Evolutionary conservation across 257 asterid genomes (phyloP).

Genomic region (Phtheirospermum japonicum): DNA sequence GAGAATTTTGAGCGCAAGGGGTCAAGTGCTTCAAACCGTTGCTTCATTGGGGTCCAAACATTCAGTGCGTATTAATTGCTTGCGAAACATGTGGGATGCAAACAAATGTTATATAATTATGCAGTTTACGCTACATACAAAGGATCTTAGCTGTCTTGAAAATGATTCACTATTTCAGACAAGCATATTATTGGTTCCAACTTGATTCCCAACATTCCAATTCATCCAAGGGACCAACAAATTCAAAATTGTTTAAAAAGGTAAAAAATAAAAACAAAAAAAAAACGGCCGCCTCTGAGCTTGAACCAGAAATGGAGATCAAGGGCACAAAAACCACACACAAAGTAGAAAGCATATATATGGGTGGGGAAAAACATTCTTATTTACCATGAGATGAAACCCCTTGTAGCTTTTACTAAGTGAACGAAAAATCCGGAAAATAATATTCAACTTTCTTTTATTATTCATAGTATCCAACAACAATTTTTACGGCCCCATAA

Average conservation of each 20-base stretch:
- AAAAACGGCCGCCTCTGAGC: background rate
- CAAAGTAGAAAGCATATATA: background rate
- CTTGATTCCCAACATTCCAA: background rate
- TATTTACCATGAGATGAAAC: conserved; percentile 18
- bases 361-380: conserved; percentile 16
- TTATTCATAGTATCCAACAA: conserved; percentile 26
- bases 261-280: background rate
- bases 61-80: too few relatives aligned
- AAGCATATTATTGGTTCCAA: background rate
- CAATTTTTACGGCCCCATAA: conserved; percentile 44
- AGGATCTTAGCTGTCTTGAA: background rate
- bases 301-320: background rate
- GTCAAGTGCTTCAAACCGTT: too few relatives aligned
- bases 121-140: background rate
- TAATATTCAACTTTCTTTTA: conserved; percentile 17
- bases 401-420: conserved; percentile 3
- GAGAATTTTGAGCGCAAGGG: too few relatives aligned
- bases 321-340: background rate
- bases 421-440: background rate
- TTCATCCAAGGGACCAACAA: background rate
- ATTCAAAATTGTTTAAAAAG: background rate
- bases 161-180: background rate
- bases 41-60: too few relatives aligned
- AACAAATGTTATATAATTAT: too few relatives aligned
- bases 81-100: too few relatives aligned